Evolutionary conservation across 169 alveolate genomes (phyloP).

Genomic region (Fabrea salina): DNA sequence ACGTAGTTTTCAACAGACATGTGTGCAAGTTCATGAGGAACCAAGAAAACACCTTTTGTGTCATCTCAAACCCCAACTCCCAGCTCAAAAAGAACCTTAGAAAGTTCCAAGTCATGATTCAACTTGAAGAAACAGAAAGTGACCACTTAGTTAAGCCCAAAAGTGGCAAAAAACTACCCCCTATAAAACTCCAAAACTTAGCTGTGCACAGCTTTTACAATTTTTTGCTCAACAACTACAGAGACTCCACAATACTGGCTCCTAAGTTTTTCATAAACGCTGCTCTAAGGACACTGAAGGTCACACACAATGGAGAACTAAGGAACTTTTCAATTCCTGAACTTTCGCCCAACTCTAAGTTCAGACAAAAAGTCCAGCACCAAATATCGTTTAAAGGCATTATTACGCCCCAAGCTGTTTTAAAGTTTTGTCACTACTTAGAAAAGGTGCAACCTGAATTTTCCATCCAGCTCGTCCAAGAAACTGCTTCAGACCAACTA

Average conservation of each 20-base stretch:
- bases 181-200: not conserved
- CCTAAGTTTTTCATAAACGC: not conserved
- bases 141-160: not conserved
- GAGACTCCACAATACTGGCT: not conserved
- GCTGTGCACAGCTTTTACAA: constrained; percentile 3
- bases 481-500: not conserved
- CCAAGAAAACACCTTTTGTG: not conserved
- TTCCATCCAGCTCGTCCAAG: not conserved
- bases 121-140: not conserved
- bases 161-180: not conserved
- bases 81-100: not conserved
- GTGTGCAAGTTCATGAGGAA: not conserved
- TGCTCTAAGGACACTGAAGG: not conserved
- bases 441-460: not conserved
- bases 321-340: not conserved
- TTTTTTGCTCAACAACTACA: not conserved
- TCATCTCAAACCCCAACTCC: not conserved
- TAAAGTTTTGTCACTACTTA: not conserved
- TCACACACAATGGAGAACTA: not conserved
- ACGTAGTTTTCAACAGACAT: not conserved
- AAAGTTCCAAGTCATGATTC: not conserved
- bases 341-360: not conserved
- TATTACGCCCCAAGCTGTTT: not conserved
- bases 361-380: not conserved
- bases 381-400: not conserved